A percentile compares a stretch with the other conserved stretches of the same genome.
These are phyloP conservation scores for Nicotiana benthamiana DNA, from an alignment of 257 asterid genomes.

Conservation along the genomic window DNA sequence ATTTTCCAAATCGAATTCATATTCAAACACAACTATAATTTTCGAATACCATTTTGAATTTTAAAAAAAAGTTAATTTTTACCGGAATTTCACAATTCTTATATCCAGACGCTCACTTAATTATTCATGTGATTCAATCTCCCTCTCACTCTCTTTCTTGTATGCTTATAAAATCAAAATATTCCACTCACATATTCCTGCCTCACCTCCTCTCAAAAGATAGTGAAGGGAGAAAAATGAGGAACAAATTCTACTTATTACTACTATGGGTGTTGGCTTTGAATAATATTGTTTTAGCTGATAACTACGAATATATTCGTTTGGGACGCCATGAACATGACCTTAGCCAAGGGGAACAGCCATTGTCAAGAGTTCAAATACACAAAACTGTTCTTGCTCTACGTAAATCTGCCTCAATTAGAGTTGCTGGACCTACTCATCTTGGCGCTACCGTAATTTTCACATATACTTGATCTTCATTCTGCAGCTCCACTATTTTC, in stretches of 20 bases:
- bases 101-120: too few species aligned
- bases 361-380: constrained; percentile 34
- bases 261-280: neutral
- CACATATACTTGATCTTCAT: neutral
- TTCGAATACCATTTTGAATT: too few species aligned
- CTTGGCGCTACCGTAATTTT: constrained; percentile 24
- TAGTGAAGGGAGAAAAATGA: neutral
- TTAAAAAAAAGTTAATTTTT: too few species aligned
- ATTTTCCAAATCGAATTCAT: too few species aligned
- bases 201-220: neutral
- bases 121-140: neutral
- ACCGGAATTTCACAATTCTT: too few species aligned
- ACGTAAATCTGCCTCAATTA: constrained; percentile 20
- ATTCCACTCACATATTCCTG: neutral
- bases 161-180: neutral
- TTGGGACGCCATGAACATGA: neutral
- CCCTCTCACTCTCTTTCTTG: neutral
- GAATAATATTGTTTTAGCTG: neutral
- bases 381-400: constrained; percentile 30
- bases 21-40: too few species aligned
- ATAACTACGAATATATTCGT: neutral
- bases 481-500: neutral
- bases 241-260: neutral
- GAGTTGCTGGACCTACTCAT: constrained; percentile 17
- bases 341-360: constrained; percentile 28